Conservation (phyloP, 2,329 filamentous ascomycete genomes). For the Claviceps monticola region DNA sequence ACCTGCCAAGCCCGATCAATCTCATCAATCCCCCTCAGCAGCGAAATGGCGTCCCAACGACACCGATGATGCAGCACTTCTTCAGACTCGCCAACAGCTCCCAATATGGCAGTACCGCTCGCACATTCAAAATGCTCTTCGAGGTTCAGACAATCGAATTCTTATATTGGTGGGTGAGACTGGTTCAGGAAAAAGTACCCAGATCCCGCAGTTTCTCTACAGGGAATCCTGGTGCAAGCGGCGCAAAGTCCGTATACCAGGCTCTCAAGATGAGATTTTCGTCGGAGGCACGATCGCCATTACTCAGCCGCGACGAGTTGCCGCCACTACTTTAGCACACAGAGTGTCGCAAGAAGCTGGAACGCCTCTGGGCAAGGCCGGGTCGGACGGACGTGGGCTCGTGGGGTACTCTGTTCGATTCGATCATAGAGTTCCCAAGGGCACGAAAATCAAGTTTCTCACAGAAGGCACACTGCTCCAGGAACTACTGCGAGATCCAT, state of each 20-base stretch:
- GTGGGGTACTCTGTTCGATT: conserved; percentile 95
- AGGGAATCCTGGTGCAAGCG: conserved; percentile 65
- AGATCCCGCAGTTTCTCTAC: conserved; percentile 82
- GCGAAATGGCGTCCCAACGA: conserved; percentile 6
- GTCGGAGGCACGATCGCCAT: conserved; percentile 79
- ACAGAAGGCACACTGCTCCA: conserved; percentile 95
- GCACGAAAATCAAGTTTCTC: conserved; percentile 81
- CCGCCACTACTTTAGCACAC: conserved; percentile 78
- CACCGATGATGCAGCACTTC: conserved; percentile 18
- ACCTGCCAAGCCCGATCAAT: background rate
- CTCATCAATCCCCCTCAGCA: background rate
- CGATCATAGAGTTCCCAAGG: conserved; percentile 69
- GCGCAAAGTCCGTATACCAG: conserved; percentile 35
- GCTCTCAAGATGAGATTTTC: conserved; percentile 26
- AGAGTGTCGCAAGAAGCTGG: conserved; percentile 70
- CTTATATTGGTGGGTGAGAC: conserved; percentile 86
- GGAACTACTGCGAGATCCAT: conserved; percentile 77
- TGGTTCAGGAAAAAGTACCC: conserved; percentile 91
- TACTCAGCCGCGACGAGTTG: conserved; percentile 86
- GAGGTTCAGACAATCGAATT: conserved; percentile 45
- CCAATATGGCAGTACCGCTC: conserved; percentile 68
- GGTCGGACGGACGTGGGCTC: conserved; percentile 30
- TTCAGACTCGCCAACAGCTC: conserved; percentile 47
- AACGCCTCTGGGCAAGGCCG: conserved; percentile 32
- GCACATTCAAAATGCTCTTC: conserved; percentile 52